phyloP scores from a whole-genome alignment of 495 filamentous ascomycete species.

The Hamigera avellanea region DNA sequence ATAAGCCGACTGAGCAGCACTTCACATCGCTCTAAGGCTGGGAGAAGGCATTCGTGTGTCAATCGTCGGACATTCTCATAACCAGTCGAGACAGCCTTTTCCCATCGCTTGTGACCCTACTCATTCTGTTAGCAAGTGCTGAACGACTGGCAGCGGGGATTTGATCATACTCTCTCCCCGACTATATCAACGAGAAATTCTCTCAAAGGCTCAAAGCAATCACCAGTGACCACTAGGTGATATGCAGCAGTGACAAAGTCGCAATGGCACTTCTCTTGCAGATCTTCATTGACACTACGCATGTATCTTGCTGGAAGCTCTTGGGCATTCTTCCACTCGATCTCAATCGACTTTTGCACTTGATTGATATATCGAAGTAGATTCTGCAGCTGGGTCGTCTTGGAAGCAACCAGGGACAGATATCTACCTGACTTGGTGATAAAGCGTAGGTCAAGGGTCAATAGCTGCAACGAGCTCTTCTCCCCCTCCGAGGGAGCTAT shows the following conservation, averaged over 20 bases:
- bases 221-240: constrained; percentile 75
- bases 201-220: constrained; percentile 60
- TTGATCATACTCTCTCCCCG: constrained; percentile 56
- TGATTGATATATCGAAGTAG: constrained; percentile 72
- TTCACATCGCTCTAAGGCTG: constrained; percentile 70
- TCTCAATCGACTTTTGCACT: constrained; percentile 58
- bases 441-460: constrained; percentile 76
- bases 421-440: constrained; percentile 69
- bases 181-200: constrained; percentile 89
- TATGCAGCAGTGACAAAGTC: constrained; percentile 67
- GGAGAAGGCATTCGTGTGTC: constrained; percentile 76
- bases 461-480: constrained; percentile 38
- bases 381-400: constrained; percentile 78
- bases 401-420: constrained; percentile 70
- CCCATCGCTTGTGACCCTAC: constrained; percentile 91
- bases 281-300: constrained; percentile 56
- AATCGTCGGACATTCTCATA: constrained; percentile 67
- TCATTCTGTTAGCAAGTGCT: background rate
- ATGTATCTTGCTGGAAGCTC: constrained; percentile 72
- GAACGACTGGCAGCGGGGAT: background rate
- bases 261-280: constrained; percentile 44
- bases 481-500: constrained; percentile 11
- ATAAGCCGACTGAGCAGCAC: constrained; percentile 75
- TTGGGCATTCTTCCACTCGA: constrained; percentile 71
- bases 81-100: constrained; percentile 67